phyloP scores from a whole-genome alignment of 176 grass and related monocot species.

The Guadua angustifolia region DNA sequence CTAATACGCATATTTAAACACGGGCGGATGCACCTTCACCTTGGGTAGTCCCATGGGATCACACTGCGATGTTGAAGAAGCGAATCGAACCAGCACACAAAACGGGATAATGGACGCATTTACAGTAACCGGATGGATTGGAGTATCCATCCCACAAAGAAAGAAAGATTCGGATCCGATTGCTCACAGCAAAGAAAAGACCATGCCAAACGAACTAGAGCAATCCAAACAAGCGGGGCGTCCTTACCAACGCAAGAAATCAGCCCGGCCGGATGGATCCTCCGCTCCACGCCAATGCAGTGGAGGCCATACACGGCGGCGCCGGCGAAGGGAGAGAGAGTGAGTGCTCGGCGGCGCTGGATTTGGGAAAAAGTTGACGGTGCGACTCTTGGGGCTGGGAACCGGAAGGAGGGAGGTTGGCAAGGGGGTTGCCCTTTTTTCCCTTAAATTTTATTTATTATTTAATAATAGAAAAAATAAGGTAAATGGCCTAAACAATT shows the following conservation, averaged over 20 bases:
- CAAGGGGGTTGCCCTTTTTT: neutral
- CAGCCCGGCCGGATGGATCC: constrained; percentile 11
- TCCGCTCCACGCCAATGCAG: neutral
- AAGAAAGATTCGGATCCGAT: constrained; percentile 3
- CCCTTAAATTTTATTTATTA: neutral
- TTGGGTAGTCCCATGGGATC: neutral
- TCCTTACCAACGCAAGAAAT: constrained; percentile 18
- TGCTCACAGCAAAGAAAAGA: neutral
- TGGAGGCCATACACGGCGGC: neutral
- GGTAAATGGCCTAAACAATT: neutral
- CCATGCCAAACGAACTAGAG: neutral
- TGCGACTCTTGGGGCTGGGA: neutral
- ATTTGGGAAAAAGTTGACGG: neutral
- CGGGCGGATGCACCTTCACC: too few species aligned
- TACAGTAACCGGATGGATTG: neutral
- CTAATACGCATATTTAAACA: neutral
- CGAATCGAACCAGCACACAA: neutral
- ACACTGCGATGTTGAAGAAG: neutral
- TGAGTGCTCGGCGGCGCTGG: neutral
- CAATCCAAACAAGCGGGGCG: neutral
- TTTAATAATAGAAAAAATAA: too few species aligned
- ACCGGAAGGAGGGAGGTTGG: neutral
- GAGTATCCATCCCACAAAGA: neutral
- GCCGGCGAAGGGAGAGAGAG: neutral
- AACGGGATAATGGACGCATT: neutral